These are phyloP conservation scores for Juncus effusus DNA, from an alignment of 176 grass and related monocot species.

Conservation along the genomic window DNA sequence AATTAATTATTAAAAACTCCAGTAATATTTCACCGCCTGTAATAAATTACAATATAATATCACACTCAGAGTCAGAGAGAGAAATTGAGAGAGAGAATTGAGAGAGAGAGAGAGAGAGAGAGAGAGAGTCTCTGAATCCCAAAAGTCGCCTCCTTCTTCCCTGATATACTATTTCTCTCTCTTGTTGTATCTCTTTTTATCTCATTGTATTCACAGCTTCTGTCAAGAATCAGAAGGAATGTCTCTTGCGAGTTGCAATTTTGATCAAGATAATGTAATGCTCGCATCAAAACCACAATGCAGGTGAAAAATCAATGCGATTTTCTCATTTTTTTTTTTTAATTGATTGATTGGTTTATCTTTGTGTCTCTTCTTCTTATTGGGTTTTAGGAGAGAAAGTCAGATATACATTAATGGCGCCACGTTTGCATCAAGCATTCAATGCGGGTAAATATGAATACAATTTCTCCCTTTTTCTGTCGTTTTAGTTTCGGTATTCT, in stretches of 20 bases:
- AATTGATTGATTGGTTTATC: background rate
- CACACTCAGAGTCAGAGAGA: no score
- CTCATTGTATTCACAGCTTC: constrained; percentile 2
- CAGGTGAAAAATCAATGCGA: background rate
- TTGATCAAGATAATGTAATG: constrained; percentile 14
- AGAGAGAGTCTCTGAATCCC: background rate
- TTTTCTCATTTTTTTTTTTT: background rate
- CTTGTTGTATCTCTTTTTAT: background rate
- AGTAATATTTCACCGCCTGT: no score
- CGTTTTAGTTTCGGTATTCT: constrained; percentile 15
- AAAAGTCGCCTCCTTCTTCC: constrained; percentile 23
- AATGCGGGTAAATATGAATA: constrained; percentile 24
- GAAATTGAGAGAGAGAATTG: background rate
- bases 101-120: background rate
- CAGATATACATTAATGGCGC: background rate
- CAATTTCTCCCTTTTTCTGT: background rate
- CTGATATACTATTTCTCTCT: constrained; percentile 13
- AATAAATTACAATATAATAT: no score
- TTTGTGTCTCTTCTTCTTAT: background rate
- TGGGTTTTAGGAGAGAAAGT: constrained; percentile 17
- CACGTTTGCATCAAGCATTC: constrained; percentile 11
- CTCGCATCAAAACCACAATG: constrained; percentile 17
- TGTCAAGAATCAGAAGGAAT: constrained; percentile 6
- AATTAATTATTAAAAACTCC: no score
- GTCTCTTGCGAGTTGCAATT: constrained; percentile 19